Evolutionary conservation across 1,284 basidiomycete species (phyloP), one percentile per base, ranked within the genome.

Genomic region (Leccinum olivaceoglutinosum): DNA sequence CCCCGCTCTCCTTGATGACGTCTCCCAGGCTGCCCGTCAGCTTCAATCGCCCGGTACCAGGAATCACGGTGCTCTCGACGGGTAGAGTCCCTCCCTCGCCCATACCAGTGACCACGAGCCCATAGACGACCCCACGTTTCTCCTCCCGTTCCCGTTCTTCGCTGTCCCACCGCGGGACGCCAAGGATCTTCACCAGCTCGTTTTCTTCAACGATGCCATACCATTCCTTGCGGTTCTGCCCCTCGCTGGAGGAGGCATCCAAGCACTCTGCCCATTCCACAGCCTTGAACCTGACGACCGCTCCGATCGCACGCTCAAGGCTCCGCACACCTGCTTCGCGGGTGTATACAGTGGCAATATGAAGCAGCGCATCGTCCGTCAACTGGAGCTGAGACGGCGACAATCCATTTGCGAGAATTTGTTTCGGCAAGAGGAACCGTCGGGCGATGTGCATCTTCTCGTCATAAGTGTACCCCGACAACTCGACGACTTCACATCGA

Each of bases 281-380:
- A 0, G 92, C 93, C 71, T 96, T 96, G 67, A 85, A 89, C 21
- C 96, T 80, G 39, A 92, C 91, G 18, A 98, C 85, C 18, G 88
- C 85, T 9, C 92, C 94, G 57, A 98, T 88, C 11, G 92, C 86
- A 5, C 96, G 85, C 73, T 98, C 95, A 11, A 98, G 82, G 34
- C 87, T 89, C 36, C 95, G 85, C n/a, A 98, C 95, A 36, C 96
- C 95, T 0, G 95, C 94, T 76, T 97, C 92, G 10, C 88, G 82
- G 1, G 93, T 95, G 72, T 94, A 95, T 32, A 84, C 79, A 12
- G 87, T 90, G 38, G 89, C 88, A 60, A 95, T 82, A 61, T 85
- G 82, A 65, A 88, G 76, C 41, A 96, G 74, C 1, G 89, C 86
- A 2, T 85, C 82, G 63, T 94, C 90, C 1, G 83, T 84, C 46